These are phyloP conservation scores for Pichia sp. DNA, from an alignment of 1,139 yeast species.

Conservation along the genomic window DNA sequence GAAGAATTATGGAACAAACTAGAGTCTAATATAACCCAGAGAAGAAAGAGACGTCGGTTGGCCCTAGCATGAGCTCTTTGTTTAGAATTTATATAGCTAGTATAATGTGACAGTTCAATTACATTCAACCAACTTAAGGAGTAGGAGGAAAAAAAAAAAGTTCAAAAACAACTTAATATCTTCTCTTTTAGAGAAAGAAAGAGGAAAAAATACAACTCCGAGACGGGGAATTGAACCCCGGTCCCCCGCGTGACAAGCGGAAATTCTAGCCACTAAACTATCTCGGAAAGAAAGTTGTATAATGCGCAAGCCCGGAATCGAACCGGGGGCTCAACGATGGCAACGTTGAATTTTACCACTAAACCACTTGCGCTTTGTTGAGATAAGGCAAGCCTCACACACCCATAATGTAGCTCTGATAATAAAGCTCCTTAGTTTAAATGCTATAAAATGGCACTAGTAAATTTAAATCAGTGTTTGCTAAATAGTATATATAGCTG, in stretches of 20 bases:
- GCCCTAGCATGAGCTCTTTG: slow-evolving; percentile 1
- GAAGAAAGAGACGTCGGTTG: slow-evolving; percentile 28
- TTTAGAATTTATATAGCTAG: neutral
- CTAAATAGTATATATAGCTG: too few relatives aligned
- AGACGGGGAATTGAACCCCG: slow-evolving; percentile 18
- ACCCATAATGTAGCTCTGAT: too few relatives aligned
- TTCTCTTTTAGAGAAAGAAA: neutral
- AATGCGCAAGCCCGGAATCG: slow-evolving; percentile 6
- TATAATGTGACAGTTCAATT: too few relatives aligned
- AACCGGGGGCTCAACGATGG: slow-evolving; percentile 8
- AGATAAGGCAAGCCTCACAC: neutral
- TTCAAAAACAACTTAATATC: too few relatives aligned
- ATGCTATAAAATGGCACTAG: too few relatives aligned
- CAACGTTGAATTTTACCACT: slow-evolving; percentile 7
- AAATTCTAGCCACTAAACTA: slow-evolving; percentile 19
- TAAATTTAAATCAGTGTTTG: too few relatives aligned
- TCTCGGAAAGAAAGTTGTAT: slow-evolving; percentile 9
- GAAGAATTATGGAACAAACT: slow-evolving; percentile 31
- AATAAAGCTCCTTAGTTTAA: too few relatives aligned
- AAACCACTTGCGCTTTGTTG: slow-evolving; percentile 4
- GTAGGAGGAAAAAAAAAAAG: neutral
- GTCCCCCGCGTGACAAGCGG: slow-evolving; percentile 19
- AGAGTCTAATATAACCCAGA: slow-evolving; percentile 21
- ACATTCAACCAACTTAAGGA: too few relatives aligned
- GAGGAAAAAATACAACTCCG: slow-evolving; percentile 10